Conservation (phyloP, 2,329 filamentous ascomycete species). For the Colletotrichum sp. region DNA sequence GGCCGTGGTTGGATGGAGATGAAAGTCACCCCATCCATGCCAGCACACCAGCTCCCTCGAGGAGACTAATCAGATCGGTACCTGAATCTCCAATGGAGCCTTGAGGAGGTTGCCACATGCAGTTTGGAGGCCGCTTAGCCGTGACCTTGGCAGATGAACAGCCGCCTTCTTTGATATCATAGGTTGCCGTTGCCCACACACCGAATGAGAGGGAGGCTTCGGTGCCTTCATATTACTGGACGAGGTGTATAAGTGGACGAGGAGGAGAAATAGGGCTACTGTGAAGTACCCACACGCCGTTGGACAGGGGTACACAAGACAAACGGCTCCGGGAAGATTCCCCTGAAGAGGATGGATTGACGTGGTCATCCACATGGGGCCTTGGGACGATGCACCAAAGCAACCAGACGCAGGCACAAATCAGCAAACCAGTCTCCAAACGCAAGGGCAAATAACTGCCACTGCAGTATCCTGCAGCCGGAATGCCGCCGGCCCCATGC, state of each 20-base stretch:
- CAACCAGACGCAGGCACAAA: constrained; percentile 4
- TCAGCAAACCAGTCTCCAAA: background rate
- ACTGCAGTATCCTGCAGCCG: too few relatives aligned
- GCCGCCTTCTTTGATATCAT: background rate
- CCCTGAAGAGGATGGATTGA: background rate
- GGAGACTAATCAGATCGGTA: constrained; percentile 10
- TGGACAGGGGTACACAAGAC: background rate
- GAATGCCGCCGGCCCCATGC: background rate
- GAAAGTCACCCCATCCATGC: background rate
- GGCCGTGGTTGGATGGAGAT: background rate
- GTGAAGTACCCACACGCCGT: background rate
- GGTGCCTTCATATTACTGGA: background rate
- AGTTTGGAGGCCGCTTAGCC: constrained; percentile 3
- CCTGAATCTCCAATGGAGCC: constrained; percentile 10
- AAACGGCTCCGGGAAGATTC: background rate
- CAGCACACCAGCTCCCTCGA: background rate
- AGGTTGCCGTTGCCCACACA: background rate
- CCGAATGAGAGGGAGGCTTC: background rate
- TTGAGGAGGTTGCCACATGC: background rate
- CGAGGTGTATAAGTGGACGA: background rate
- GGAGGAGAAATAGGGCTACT: background rate
- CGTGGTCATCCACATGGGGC: background rate
- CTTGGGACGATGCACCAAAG: background rate
- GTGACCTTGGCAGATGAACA: background rate
- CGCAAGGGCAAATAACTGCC: too few relatives aligned